Evolutionary conservation across 495 filamentous ascomycete genomes (phyloP).

Genomic region (Thermochaetoides thermophila): DNA sequence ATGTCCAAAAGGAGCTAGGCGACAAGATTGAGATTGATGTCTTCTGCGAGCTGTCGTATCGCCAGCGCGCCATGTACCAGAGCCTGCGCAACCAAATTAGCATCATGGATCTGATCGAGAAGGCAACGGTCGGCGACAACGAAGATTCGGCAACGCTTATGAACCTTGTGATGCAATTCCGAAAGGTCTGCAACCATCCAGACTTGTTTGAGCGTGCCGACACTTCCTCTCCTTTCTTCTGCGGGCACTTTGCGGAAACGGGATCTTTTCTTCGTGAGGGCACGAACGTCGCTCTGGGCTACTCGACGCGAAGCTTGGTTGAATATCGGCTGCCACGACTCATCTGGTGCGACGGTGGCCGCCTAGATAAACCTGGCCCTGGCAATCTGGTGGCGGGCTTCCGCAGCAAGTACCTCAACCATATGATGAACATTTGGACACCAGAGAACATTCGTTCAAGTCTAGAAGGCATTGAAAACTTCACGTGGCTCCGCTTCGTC

Average conservation of each 20-base stretch:
- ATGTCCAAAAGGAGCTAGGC: slow-evolving; percentile 94
- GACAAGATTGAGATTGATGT: slow-evolving; percentile 97
- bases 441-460: slow-evolving; percentile 58
- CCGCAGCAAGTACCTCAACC: slow-evolving; percentile 51
- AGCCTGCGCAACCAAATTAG: slow-evolving; percentile 91
- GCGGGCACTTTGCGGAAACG: slow-evolving; percentile 78
- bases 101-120: slow-evolving; percentile 97
- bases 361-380: slow-evolving; percentile 59
- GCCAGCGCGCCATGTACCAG: slow-evolving; percentile 86
- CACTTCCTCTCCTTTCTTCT: slow-evolving; percentile 70
- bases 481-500: slow-evolving; percentile 83
- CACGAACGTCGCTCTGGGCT: slow-evolving; percentile 58
- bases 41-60: slow-evolving; percentile 93
- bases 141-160: slow-evolving; percentile 94
- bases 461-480: slow-evolving; percentile 42
- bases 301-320: slow-evolving; percentile 77
- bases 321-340: slow-evolving; percentile 70
- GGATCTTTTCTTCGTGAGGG: slow-evolving; percentile 89
- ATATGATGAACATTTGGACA: slow-evolving; percentile 81
- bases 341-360: slow-evolving; percentile 59
- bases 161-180: slow-evolving; percentile 99
- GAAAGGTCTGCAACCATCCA: slow-evolving; percentile 97
- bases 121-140: slow-evolving; percentile 73
- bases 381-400: slow-evolving; percentile 66
- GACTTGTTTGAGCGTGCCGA: slow-evolving; percentile 94